Base-by-base conservation (phyloP, 108 stramenopile genomes). In the Schizochytrium sp. region DNA sequence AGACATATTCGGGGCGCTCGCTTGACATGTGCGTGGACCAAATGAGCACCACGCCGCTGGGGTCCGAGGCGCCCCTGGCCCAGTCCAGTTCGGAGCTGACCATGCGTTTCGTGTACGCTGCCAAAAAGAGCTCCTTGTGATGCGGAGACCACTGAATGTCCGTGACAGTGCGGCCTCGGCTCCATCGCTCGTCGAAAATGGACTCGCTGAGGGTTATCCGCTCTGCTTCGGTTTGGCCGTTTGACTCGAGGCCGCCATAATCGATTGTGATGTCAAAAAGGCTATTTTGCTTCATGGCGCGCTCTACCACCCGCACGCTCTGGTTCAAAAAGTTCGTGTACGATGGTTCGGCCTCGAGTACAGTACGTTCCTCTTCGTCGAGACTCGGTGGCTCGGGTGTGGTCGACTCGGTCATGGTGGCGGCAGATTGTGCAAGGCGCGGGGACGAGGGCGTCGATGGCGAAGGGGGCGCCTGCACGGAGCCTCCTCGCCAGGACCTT, bases 61-160 rank as follows among this genome's bases (percentile, higher is more conserved):
- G 69, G 23, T 89, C 89, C 23, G 41, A 43, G 44, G 58, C 72
- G 25, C 89, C 83, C 5, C 34, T 25, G 14, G 89, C 83, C 47
- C 76, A 83, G 51, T 83, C 76, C 10, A 83, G 76, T 45, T 83
- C 76, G 0, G 76, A 83, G 48, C 16, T 53, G 48, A 83, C 76
- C 48, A 53, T 83, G 76, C 76, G 76, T 45, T 83, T 83, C 48
- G 76, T 44, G 44, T 83, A 76, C 57, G 89, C 21, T 16, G 57
- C 89, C 8, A 89, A 29, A 44, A 89, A 83, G n/a, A 89, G 72
- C 72, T 89, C 89, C 57, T 55, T 34, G 72, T 72, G 72, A 29
- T 89, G 89, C 60, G 89, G 89, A 14, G 88, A 88, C 88, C 60
- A 63, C 44, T 88, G 60, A n/a, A 88, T 60, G 5, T 88, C 88